Conservation (phyloP, 768 basidiomycete species). For the Trametes elegans region DNA sequence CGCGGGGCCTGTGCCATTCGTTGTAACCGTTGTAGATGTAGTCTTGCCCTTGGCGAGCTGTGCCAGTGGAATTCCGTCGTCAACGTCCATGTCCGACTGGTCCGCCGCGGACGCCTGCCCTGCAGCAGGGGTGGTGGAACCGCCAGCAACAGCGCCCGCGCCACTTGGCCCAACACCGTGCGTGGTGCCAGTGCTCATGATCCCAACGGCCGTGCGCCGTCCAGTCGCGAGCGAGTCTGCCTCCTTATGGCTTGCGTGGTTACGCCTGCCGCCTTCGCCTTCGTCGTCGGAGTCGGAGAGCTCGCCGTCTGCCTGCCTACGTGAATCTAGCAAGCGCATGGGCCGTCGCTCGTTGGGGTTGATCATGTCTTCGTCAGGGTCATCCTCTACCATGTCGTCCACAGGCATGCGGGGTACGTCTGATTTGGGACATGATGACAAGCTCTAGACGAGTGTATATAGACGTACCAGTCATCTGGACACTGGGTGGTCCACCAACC, state of each 20-base stretch:
- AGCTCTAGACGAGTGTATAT: neutral
- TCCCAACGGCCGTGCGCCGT: conserved; percentile 63
- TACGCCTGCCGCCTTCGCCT: conserved; percentile 80
- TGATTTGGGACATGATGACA: conserved; percentile 30
- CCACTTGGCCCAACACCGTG: conserved; percentile 79
- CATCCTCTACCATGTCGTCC: conserved; percentile 81
- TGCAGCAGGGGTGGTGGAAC: neutral
- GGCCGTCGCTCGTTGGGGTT: conserved; percentile 76
- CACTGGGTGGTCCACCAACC: conserved; percentile 84
- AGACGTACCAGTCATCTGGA: conserved; percentile 80
- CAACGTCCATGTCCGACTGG: conserved; percentile 34
- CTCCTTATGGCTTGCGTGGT: conserved; percentile 60
- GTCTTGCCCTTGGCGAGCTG: conserved; percentile 14
- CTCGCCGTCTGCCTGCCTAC: conserved; percentile 82
- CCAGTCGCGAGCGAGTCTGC: conserved; percentile 38
- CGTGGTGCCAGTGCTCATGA: conserved; percentile 63
- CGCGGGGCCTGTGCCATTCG: neutral
- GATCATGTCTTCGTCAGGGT: conserved; percentile 81
- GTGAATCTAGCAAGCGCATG: conserved; percentile 73
- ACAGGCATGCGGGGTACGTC: conserved; percentile 84
- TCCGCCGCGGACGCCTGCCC: conserved; percentile 11
- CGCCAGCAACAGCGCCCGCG: conserved; percentile 36
- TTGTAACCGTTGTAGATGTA: neutral
- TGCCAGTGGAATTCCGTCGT: conserved; percentile 24
- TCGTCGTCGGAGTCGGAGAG: conserved; percentile 98